Evolutionary conservation across 169 alveolate species (phyloP).

Genomic region (Babesia microti): DNA sequence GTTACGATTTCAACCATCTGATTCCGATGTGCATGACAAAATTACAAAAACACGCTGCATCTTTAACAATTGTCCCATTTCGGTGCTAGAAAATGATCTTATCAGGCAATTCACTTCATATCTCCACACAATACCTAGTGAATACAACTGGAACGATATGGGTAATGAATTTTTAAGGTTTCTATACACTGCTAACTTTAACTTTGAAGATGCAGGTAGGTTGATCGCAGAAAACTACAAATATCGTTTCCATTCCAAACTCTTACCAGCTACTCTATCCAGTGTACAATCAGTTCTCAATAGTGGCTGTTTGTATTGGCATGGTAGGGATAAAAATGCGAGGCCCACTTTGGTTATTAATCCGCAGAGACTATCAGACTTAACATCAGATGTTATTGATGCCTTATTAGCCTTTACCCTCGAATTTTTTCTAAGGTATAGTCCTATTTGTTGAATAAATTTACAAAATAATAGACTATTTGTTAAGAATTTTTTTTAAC

Average conservation of each 20-base stretch:
- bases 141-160: constrained; percentile 24
- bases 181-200: constrained; percentile 47
- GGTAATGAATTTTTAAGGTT: constrained; percentile 43
- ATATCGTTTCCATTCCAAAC: constrained; percentile 27
- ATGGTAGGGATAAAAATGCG: constrained; percentile 49
- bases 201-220: constrained; percentile 32
- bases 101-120: constrained; percentile 38
- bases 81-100: constrained; percentile 33
- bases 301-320: constrained; percentile 50
- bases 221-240: constrained; percentile 33
- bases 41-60: constrained; percentile 29
- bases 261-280: constrained; percentile 43
- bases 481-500: constrained; percentile 39
- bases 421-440: constrained; percentile 29
- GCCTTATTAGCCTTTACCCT: constrained; percentile 8
- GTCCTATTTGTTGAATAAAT: constrained; percentile 16
- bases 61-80: constrained; percentile 43
- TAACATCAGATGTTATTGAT: constrained; percentile 6
- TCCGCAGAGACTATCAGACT: constrained; percentile 2
- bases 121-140: constrained; percentile 20
- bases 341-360: constrained; percentile 46
- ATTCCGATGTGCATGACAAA: constrained; percentile 26
- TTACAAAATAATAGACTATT: constrained; percentile 22
- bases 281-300: constrained; percentile 28
- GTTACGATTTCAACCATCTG: constrained; percentile 37